Conservation (phyloP, 2,329 filamentous ascomycete genomes). For the Colletotrichum nymphaeae region DNA sequence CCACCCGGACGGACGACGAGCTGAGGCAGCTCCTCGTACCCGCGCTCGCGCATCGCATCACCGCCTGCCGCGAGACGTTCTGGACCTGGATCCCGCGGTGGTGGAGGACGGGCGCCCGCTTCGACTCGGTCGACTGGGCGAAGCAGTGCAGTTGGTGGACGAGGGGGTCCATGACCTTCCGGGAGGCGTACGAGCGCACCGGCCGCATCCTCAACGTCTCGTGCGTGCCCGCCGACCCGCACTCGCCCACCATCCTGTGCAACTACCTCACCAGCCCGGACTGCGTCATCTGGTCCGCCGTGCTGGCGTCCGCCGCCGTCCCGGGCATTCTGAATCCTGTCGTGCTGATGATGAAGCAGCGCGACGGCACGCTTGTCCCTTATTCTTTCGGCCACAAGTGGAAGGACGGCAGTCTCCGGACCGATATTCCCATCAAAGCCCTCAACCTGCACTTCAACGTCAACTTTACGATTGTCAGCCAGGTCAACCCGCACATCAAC, state of each 20-base stretch:
- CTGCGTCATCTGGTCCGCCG: constrained; percentile 98
- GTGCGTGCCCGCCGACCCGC: constrained; percentile 94
- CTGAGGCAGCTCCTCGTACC: constrained; percentile 87
- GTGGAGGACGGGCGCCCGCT: constrained; percentile 93
- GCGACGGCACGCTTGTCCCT: constrained; percentile 80
- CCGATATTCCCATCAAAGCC: constrained; percentile 94
- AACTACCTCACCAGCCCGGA: constrained; percentile 97
- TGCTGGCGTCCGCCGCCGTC: constrained; percentile 93
- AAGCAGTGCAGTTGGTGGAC: constrained; percentile 89
- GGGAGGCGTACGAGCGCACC: constrained; percentile 92
- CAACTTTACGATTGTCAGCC: constrained; percentile 90
- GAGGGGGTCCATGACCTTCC: constrained; percentile 90
- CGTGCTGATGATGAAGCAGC: constrained; percentile 90
- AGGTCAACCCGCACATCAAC: constrained; percentile 98
- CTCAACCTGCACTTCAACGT: constrained; percentile 98
- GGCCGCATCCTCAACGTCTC: constrained; percentile 95
- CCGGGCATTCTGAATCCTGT: constrained; percentile 96
- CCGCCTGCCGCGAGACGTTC: constrained; percentile 83
- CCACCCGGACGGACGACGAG: constrained; percentile 92
- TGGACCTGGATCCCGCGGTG: constrained; percentile 83
- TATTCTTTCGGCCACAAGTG: constrained; percentile 99
- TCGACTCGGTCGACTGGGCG: constrained; percentile 95
- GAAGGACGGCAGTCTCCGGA: constrained; percentile 96
- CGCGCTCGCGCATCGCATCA: constrained; percentile 86
- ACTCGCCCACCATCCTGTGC: constrained; percentile 89